Evolutionary conservation across 495 filamentous ascomycete species (phyloP), one percentile per base, ranked within the genome.

Genomic region (Annulohypoxylon moriforme): DNA sequence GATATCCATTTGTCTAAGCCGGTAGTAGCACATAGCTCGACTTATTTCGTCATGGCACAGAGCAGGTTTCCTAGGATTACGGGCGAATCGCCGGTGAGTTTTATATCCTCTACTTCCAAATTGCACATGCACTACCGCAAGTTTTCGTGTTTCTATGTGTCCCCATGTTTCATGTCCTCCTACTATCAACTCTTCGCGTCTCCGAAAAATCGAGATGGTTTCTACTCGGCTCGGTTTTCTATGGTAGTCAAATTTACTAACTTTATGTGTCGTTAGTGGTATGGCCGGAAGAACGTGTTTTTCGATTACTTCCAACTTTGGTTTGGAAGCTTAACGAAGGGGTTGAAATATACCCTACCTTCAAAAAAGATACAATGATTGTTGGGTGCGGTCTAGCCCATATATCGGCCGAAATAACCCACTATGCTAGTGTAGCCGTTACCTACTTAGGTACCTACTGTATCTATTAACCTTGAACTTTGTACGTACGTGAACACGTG

Each of bases 1-100:
- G 64, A 67, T 40, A 55, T 56, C 2, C 8, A 46, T n/a, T 62
- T 36, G 16, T 73, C 67, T n/a, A 55, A 63, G 46, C 76, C 79
- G 10, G 75, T 40, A 6, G 40, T 80, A 10, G 60, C 27, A 11
- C 73, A 75, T 20, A 78, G 74, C 56, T 80, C 79, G 36, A 79
- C 78, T 4, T 82, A 80, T 60, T 60, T 81, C 42, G 68, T 75
- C 6, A 24, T 31, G 24, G 81, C 80, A 8, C 49, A 53, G 31
- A 62, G 77, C 14, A 65, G 79, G 31, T 44, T 82, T 38, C 81
- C 81, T 7, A 68, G 75, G 53, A 56, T 69, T 3, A 76, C 78
- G 2, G 74, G 62, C 1, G 49, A 66, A 38, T 79, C 77, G n/a
- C 79, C 79, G 6, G 81, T 81, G 73, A 68, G 65, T 58, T 58